Evolutionary conservation across 1,139 yeast genomes (phyloP).

Genomic region (Maudiozyma humilis): DNA sequence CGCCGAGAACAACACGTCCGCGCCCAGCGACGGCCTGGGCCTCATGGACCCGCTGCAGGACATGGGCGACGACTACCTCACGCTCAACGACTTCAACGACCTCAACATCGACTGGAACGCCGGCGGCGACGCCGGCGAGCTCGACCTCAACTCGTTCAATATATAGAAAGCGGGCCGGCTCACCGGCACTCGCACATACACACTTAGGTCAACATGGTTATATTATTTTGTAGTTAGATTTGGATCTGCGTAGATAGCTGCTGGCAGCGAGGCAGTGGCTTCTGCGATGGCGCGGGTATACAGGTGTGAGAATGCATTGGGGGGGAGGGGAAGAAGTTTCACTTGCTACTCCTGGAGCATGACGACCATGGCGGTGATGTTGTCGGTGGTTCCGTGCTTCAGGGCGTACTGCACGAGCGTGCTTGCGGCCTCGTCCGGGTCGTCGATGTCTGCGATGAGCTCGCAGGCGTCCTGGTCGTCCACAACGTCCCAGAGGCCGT

Average conservation of each 20-base stretch:
- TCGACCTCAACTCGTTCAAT: conserved; percentile 28
- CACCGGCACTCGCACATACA: neutral
- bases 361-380: conserved; percentile 85
- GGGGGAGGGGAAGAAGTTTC: no score
- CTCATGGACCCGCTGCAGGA: conserved; percentile 14
- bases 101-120: conserved; percentile 32
- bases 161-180: conserved; percentile 12
- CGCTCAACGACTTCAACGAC: conserved; percentile 31
- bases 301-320: no score
- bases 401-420: conserved; percentile 68
- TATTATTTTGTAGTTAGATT: neutral
- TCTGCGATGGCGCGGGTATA: no score
- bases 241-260: no score
- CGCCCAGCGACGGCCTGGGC: neutral
- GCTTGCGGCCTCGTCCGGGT: conserved; percentile 63
- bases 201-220: neutral
- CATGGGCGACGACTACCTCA: conserved; percentile 27
- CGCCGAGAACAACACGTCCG: neutral
- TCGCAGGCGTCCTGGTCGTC: conserved; percentile 76
- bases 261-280: no score
- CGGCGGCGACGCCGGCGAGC: conserved; percentile 25
- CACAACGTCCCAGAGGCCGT: conserved; percentile 92
- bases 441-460: conserved; percentile 45
- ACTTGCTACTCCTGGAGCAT: no score
- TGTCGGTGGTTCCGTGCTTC: conserved; percentile 76